Evolutionary conservation across 495 filamentous ascomycete species (phyloP), one percentile per base, ranked within the genome.

Genomic region (Trichoderma virens): DNA sequence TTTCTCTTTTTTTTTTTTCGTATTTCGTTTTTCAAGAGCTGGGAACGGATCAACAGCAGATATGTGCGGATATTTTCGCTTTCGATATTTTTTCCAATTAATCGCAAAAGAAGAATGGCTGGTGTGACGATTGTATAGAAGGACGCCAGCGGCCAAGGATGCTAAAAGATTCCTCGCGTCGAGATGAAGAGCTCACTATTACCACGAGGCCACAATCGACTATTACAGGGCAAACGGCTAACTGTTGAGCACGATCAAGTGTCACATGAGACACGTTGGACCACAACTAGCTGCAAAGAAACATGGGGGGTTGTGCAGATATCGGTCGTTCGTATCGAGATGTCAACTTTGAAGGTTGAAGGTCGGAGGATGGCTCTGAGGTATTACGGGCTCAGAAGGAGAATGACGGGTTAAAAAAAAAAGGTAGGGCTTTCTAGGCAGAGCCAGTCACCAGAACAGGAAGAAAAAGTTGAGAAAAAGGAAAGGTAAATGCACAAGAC

Each of bases 121-220:
- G 74, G 73, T 74, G 67, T 69, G 69, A 70, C 65, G 64, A 71
- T 70, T 61, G 76, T 80, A 78, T 75, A 67, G 73, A 80, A 80
- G 79, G 81, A 77, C 79, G 80, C 81, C 80, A 75, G 80, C 81
- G 81, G 77, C 82, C 81, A 76, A 69, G 66, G 64, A 64, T 61
- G 60, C 28, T 35, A 20, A 39, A 28, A 30, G 14, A 38, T 61
- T 13, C 5, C 31, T 61, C 60, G 28, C 60, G 31, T 41, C 35
- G 60, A 35, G 20, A 38, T 67, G 65, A 70, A 75, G 74, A 74
- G 75, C 70, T 77, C 80, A 79, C 79, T 82, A 56, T 78, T 73
- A 83, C 80, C 80, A 78, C 75, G 79, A 72, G 67, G 66, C 64
- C 64, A 65, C 31, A 64, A 59, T 66, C 73, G 66, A 67, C 51